These are phyloP conservation scores for Fraxinus platypoda DNA, from an alignment of 305 asterid species.

Conservation along the genomic window DNA sequence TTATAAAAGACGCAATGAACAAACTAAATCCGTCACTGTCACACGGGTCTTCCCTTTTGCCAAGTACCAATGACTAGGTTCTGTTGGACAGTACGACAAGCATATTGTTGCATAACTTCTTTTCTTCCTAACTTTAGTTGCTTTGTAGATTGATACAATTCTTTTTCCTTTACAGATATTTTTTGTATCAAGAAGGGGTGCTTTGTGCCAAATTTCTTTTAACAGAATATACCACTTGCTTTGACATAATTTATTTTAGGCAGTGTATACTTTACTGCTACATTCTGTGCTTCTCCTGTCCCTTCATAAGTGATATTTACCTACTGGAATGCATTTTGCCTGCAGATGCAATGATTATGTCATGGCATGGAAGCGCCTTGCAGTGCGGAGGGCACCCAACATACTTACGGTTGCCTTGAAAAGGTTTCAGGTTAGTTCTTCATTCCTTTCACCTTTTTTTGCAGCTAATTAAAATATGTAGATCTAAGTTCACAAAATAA, in stretches of 20 bases:
- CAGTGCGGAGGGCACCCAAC: slow-evolving; percentile 74
- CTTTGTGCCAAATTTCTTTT: background rate
- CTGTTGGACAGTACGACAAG: background rate
- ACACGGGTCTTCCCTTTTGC: background rate
- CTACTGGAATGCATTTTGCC: slow-evolving; percentile 27
- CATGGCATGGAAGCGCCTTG: slow-evolving; percentile 91
- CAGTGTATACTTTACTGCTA: background rate
- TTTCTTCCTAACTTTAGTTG: slow-evolving; percentile 6
- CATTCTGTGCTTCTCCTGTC: background rate
- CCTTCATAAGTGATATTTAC: slow-evolving; percentile 11
- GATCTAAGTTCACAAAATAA: background rate
- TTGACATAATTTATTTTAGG: background rate
- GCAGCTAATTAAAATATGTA: slow-evolving; percentile 10
- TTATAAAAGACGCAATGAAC: background rate
- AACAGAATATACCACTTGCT: background rate
- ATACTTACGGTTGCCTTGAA: slow-evolving; percentile 95
- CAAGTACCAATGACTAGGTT: background rate
- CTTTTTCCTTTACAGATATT: background rate
- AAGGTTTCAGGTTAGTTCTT: slow-evolving; percentile 81
- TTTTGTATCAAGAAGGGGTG: background rate
- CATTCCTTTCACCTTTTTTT: slow-evolving; percentile 13
- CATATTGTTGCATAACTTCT: background rate
- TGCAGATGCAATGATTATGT: slow-evolving; percentile 96
- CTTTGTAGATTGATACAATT: background rate
- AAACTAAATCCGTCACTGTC: background rate